Evolutionary conservation across 805 yeast genomes (phyloP).

Genomic region (Torulaspora indica): DNA sequence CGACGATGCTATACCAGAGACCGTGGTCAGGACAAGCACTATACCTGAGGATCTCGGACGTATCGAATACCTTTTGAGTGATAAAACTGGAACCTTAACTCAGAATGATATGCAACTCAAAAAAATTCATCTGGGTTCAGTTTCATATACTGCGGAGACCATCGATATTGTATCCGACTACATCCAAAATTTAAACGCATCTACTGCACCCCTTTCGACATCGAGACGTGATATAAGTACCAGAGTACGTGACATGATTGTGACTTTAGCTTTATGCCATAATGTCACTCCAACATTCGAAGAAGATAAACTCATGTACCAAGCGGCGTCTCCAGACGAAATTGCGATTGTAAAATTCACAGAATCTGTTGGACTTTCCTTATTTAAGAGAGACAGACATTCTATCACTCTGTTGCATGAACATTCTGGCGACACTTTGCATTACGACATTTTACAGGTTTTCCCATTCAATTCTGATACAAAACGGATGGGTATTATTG

Average conservation of each 20-base stretch:
- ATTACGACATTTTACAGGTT: constrained; percentile 67
- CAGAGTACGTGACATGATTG: constrained; percentile 73
- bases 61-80: constrained; percentile 85
- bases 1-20: constrained; percentile 72
- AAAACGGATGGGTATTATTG: constrained; percentile 91
- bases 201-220: constrained; percentile 21
- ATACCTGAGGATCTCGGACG: constrained; percentile 98
- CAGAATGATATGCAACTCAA: constrained; percentile 97
- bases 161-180: constrained; percentile 81
- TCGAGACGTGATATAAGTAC: constrained; percentile 65
- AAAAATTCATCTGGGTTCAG: constrained; percentile 86
- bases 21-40: constrained; percentile 93
- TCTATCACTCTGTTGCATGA: constrained; percentile 65
- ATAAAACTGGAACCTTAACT: constrained; percentile 95
- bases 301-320: constrained; percentile 72
- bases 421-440: constrained; percentile 46
- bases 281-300: constrained; percentile 92
- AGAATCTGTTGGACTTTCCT: constrained; percentile 74
- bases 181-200: constrained; percentile 38
- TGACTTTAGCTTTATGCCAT: constrained; percentile 90
- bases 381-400: constrained; percentile 76
- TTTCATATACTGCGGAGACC: constrained; percentile 87
- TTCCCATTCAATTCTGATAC: constrained; percentile 96
- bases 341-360: constrained; percentile 94
- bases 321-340: constrained; percentile 98